Percentiles rank a stretch among this genome's conserved stretches.
These are phyloP conservation scores for Echinosophora koreensis DNA, from an alignment of 306 rosid species.

Conservation along the genomic window DNA sequence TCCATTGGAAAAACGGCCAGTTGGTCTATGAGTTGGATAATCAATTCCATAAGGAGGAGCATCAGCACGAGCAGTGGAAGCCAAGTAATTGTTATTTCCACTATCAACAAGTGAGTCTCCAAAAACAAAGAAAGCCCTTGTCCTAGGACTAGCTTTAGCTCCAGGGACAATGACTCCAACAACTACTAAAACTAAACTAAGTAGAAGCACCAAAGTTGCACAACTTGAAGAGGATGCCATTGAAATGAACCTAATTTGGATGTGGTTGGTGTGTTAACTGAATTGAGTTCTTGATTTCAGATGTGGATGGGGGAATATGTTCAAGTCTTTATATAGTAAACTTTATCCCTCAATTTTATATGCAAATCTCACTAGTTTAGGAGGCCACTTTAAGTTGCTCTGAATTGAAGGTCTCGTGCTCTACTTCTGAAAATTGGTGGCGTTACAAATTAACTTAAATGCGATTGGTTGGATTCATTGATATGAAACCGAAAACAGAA, in stretches of 20 bases:
- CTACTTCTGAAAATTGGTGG: slow-evolving; percentile 36
- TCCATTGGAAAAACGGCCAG: slow-evolving; percentile 77
- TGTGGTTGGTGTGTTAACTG: background rate
- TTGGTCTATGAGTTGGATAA: slow-evolving; percentile 57
- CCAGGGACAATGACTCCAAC: slow-evolving; percentile 25
- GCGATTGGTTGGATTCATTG: background rate
- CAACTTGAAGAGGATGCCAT: slow-evolving; percentile 36
- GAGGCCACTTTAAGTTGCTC: slow-evolving; percentile 45
- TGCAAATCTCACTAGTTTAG: slow-evolving; percentile 29
- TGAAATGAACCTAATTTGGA: background rate
- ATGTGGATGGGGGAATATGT: background rate
- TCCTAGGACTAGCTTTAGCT: slow-evolving; percentile 42
- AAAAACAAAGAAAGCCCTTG: slow-evolving; percentile 69
- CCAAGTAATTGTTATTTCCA: slow-evolving; percentile 72
- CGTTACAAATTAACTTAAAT: slow-evolving; percentile 28
- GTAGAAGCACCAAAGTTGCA: background rate
- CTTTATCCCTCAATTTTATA: background rate
- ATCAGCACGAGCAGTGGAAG: slow-evolving; percentile 67
- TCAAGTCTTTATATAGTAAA: slow-evolving; percentile 17
- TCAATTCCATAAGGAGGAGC: slow-evolving; percentile 76
- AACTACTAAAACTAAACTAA: slow-evolving; percentile 24
- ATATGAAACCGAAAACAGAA: background rate
- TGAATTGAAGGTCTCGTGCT: slow-evolving; percentile 27
- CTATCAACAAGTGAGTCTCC: slow-evolving; percentile 76
- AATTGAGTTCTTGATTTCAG: background rate